Evolutionary conservation across 1,284 basidiomycete genomes (phyloP).

Genomic region (Malassezia yamatoensis): DNA sequence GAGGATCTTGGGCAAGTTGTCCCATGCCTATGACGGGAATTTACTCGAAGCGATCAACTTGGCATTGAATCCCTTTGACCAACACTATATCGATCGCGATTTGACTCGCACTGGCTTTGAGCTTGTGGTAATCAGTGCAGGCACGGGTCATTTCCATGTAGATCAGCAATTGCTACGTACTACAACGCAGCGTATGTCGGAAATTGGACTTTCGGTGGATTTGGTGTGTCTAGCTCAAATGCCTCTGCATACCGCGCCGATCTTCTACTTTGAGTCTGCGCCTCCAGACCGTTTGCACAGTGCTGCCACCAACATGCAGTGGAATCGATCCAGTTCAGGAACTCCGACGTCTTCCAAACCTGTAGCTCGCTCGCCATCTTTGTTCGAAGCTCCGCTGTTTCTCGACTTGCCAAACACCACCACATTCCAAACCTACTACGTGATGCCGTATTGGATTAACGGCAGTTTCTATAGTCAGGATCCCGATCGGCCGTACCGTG

Average conservation of each 20-base stretch:
- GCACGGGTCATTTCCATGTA: constrained; percentile 86
- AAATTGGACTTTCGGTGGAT: constrained; percentile 83
- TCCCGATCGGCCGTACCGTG: constrained; percentile 43
- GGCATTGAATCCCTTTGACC: constrained; percentile 82
- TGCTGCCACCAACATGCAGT: not conserved
- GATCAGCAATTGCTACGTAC: constrained; percentile 78
- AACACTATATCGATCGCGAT: constrained; percentile 90
- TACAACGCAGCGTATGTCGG: constrained; percentile 88
- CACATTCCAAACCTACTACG: constrained; percentile 30
- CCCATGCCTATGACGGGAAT: constrained; percentile 85
- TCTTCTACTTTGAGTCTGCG: constrained; percentile 45
- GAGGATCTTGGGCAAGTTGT: constrained; percentile 57
- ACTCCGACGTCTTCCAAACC: constrained; percentile 12
- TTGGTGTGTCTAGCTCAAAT: constrained; percentile 83
- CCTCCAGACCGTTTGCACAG: constrained; percentile 13
- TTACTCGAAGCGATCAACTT: constrained; percentile 89
- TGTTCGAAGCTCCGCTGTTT: constrained; percentile 23
- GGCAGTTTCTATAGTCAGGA: constrained; percentile 47
- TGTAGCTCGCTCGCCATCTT: constrained; percentile 4
- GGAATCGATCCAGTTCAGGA: not conserved
- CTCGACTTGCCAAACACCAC: constrained; percentile 25
- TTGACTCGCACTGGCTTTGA: constrained; percentile 80
- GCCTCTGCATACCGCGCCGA: constrained; percentile 68
- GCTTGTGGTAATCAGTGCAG: constrained; percentile 79
- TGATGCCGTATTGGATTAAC: constrained; percentile 47